These are phyloP conservation scores for Suillus alpinus DNA, from an alignment of 768 basidiomycete genomes.

Conservation along the genomic window DNA sequence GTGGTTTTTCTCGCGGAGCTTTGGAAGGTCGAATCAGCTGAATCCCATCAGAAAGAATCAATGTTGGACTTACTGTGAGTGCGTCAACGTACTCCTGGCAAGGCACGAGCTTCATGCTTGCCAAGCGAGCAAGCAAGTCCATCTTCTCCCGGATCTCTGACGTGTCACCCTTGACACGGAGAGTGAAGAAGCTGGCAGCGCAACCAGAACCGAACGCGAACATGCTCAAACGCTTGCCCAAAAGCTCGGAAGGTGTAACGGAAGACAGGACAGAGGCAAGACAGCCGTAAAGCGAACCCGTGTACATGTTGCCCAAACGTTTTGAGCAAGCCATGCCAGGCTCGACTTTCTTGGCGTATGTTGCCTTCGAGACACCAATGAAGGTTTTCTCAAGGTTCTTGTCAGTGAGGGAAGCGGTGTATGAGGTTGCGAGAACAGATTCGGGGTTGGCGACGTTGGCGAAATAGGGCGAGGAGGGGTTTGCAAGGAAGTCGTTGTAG, in stretches of 20 bases:
- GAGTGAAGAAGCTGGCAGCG: slow-evolving; percentile 90
- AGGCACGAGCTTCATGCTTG: slow-evolving; percentile 85
- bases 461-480: slow-evolving; percentile 68
- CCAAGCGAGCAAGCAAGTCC: slow-evolving; percentile 74
- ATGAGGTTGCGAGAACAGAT: slow-evolving; percentile 59
- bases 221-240: slow-evolving; percentile 84
- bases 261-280: slow-evolving; percentile 82
- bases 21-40: neutral
- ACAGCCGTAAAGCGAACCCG: slow-evolving; percentile 92
- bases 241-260: slow-evolving; percentile 65
- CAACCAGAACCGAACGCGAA: slow-evolving; percentile 98
- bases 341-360: slow-evolving; percentile 72
- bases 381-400: slow-evolving; percentile 96
- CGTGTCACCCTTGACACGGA: slow-evolving; percentile 86
- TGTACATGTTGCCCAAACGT: slow-evolving; percentile 98
- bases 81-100: slow-evolving; percentile 91
- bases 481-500: slow-evolving; percentile 88
- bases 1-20: slow-evolving; percentile 98
- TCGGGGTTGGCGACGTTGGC: slow-evolving; percentile 72
- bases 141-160: slow-evolving; percentile 77
- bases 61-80: slow-evolving; percentile 50
- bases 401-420: slow-evolving; percentile 80
- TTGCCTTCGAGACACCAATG: slow-evolving; percentile 69
- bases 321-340: slow-evolving; percentile 85
- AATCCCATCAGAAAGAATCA: neutral